Evolutionary conservation across 192 early-diverging fungal species (phyloP).

Genomic region (Rhizophagus clarus): DNA sequence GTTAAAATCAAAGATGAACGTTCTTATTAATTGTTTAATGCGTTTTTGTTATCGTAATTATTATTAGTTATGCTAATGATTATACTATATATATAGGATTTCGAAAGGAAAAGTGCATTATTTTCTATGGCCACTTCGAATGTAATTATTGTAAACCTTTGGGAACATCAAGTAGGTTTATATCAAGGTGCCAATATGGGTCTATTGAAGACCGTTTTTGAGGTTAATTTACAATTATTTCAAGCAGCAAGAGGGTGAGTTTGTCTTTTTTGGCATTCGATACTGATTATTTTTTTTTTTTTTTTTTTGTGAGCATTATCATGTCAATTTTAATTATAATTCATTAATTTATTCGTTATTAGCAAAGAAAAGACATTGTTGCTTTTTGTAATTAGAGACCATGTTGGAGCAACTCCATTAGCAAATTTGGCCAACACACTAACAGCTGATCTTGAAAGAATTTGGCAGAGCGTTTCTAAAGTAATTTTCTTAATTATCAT

Average conservation of each 20-base stretch:
- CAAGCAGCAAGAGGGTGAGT: conserved; percentile 70
- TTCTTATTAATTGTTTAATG: no score
- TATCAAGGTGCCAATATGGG: conserved; percentile 99
- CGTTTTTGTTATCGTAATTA: no score
- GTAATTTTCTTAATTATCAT: conserved; percentile 35
- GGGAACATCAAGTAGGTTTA: conserved; percentile 96
- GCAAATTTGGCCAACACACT: conserved; percentile 78
- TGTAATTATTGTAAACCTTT: conserved; percentile 97
- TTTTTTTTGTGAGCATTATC: not conserved
- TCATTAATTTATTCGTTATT: conserved; percentile 5
- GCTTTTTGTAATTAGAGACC: conserved; percentile 97
- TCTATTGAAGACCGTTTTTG: conserved; percentile 96
- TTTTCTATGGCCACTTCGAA: conserved; percentile 95
- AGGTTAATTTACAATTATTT: conserved; percentile 98
- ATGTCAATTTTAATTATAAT: not conserved
- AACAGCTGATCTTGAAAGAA: conserved; percentile 80
- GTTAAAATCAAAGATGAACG: not conserved
- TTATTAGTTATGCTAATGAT: no score
- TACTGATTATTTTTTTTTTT: no score
- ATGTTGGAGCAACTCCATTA: conserved; percentile 85
- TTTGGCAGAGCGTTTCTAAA: conserved; percentile 89
- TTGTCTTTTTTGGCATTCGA: not conserved
- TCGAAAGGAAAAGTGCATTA: conserved; percentile 97
- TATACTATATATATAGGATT: conserved; percentile 58
- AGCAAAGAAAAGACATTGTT: conserved; percentile 90